Evolutionary conservation across 768 basidiomycete genomes (phyloP), one percentile per base, ranked within the genome.

Genomic region (Hemileccinum impolitum): DNA sequence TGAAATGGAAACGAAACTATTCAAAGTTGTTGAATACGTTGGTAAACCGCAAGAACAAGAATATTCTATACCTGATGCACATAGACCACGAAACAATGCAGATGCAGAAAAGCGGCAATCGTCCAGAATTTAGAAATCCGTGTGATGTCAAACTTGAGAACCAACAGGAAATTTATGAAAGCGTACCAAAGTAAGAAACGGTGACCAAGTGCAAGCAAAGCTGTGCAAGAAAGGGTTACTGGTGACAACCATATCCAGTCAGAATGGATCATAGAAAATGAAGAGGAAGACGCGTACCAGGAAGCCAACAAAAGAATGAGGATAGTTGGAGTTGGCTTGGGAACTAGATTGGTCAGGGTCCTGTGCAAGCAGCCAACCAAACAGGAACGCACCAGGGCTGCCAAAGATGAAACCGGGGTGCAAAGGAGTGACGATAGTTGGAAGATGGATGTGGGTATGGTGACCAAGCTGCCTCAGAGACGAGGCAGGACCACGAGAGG

Each of bases 341-440:
- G 13, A 44, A 30, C 15, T 5, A 8, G 14, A 21, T 13, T 11
- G 15, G 6, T 57, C 35, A 46, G 47, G 14, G 25, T 3, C 5
- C 13, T 4, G 14, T 12, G 18, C 36, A 15, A 15, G 30, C 12
- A 38, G 3, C 23, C 15, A n/a, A 25, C 31, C 4, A 14, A 50
- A 12, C 4, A 11, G 26, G n/a, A 10, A 40, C 50, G 26, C 18
- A 57, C 54, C 51, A 26, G 48, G 6, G n/a, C 23, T 39, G 34
- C 41, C 25, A 21, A 44, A 10, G 7, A 23, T 18, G 15, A 18
- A 26, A 15, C 5, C 6, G 15, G 10, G 3, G 4, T 47, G 17
- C 6, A 49, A 57, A 57, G 1, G 55, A 57, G 38, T 57, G 56
- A 53, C 55, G 28, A 46, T 46, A 57, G 51, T 57, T 53, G 55